Evolutionary conservation across 805 yeast genomes (phyloP).

Genomic region (Henningerozyma blattae): DNA sequence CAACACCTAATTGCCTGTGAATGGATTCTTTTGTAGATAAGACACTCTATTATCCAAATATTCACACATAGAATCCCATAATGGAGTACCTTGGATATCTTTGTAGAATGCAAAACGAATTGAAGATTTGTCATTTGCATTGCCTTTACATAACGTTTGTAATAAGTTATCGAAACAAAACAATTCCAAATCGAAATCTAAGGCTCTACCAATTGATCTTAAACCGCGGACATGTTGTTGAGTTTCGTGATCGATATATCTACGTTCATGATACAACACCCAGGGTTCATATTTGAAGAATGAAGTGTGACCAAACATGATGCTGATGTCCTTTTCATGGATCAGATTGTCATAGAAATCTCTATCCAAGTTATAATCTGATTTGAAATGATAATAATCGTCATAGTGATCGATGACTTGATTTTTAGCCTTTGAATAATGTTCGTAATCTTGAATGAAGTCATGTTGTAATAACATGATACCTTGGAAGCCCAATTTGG

Average conservation of each 20-base stretch:
- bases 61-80: slow-evolving; percentile 14
- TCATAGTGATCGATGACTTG: slow-evolving; percentile 5
- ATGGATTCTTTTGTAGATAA: slow-evolving; percentile 6
- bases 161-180: slow-evolving; percentile 10
- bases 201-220: slow-evolving; percentile 3
- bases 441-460: slow-evolving; percentile 44
- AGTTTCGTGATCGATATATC: slow-evolving; percentile 7
- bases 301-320: slow-evolving; percentile 29
- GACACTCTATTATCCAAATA: slow-evolving; percentile 10
- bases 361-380: slow-evolving; percentile 6
- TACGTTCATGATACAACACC: slow-evolving; percentile 9
- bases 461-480: slow-evolving; percentile 72
- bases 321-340: slow-evolving; percentile 7
- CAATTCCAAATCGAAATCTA: slow-evolving; percentile 19
- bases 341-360: slow-evolving; percentile 7
- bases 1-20: no score
- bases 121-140: slow-evolving; percentile 4
- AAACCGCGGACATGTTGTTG: slow-evolving; percentile 19
- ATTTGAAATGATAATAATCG: slow-evolving; percentile 6
- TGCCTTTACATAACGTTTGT: slow-evolving; percentile 9
- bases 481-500: slow-evolving; percentile 38
- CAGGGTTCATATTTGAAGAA: slow-evolving; percentile 27
- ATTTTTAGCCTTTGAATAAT: slow-evolving; percentile 7
- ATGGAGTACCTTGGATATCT: slow-evolving; percentile 3
- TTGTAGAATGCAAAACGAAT: slow-evolving; percentile 8